Base-by-base conservation (phyloP, 108 stramenopile genomes). In the Stephanodiscus minutulus region DNA sequence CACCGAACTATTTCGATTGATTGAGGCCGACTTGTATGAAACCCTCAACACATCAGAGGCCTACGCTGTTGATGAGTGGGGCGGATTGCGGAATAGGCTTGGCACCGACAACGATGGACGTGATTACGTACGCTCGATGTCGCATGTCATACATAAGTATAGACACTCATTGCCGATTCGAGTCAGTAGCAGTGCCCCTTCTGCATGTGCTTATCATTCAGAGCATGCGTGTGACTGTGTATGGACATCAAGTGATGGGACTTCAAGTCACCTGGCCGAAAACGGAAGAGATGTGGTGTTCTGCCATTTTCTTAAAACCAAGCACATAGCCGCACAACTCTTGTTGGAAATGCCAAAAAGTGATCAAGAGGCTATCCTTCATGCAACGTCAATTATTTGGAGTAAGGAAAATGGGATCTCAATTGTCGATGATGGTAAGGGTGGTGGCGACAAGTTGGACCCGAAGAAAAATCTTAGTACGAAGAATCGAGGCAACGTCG, bases 1-100 rank as follows among this genome's bases (percentile, higher is more conserved):
- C 22, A 55, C 21, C 4, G 46, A 55, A 28, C 53, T 66, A 21
- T 66, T 56, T 12, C 65, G 61, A 20, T 36, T 64, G 28, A 41
- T 41, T 11, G 39, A 12, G 1, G 39, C 7, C 1, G 8, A 41
- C 39, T 41, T 41, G 39, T 41, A 41, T 41, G 39, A 41, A 41
- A 9, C 8, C 11, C 39, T 41, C 39, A 41, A 41, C 8, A 41
- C 39, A 41, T 1, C 39, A 12, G 7, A 41, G 39, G 8, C 11
- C 9, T 41, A 41, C 8, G 8, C 39, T 41, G 9, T 41, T 41
- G 39, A 41, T 41, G 39, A 41, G 9, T 41, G 39, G 39, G 39
- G 39, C 9, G 10, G 11, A 11, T 41, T 41, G 8, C 39, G 10
- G 10, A 9, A 41, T 8, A 12, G 11, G 31, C 31, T 33, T 41